A percentile compares a stretch with the other conserved stretches of the same genome.
Evolutionary conservation across 805 yeast genomes (phyloP).

Genomic region (Ogataea trehaloabstinens): DNA sequence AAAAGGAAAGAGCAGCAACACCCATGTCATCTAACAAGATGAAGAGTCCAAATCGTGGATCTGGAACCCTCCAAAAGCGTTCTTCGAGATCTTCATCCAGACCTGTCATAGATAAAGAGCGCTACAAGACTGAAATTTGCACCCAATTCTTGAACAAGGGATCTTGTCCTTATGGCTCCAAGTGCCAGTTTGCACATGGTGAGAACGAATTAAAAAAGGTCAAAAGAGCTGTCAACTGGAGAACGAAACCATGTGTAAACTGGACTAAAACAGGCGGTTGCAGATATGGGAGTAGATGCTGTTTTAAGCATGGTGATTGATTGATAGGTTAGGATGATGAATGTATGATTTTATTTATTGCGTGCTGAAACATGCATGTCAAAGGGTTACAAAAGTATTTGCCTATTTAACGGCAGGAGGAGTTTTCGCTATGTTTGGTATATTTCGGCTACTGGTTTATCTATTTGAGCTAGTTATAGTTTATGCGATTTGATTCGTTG

Average conservation of each 20-base stretch:
- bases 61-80: not conserved
- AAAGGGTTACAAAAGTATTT: too few relatives aligned
- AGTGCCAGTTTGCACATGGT: slow-evolving; percentile 96
- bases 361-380: too few relatives aligned
- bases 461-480: too few relatives aligned
- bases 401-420: too few relatives aligned
- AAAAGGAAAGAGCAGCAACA: not conserved
- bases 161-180: slow-evolving; percentile 80
- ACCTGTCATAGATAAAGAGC: slow-evolving; percentile 42
- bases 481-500: too few relatives aligned
- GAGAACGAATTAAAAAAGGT: slow-evolving; percentile 68
- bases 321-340: too few relatives aligned
- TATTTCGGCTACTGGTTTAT: too few relatives aligned
- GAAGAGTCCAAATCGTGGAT: not conserved
- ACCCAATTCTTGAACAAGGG: slow-evolving; percentile 70
- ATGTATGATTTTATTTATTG: too few relatives aligned
- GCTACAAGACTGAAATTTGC: slow-evolving; percentile 90
- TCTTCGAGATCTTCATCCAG: slow-evolving; percentile 12
- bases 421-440: too few relatives aligned
- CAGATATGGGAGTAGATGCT: slow-evolving; percentile 87
- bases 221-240: slow-evolving; percentile 77
- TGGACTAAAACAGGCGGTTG: slow-evolving; percentile 82
- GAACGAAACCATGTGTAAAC: slow-evolving; percentile 87
- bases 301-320: slow-evolving; percentile 84
- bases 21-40: not conserved